Evolutionary conservation across 345 rosid genomes (phyloP), one percentile per base, ranked within the genome.

Genomic region (Gossypium mustelinum): DNA sequence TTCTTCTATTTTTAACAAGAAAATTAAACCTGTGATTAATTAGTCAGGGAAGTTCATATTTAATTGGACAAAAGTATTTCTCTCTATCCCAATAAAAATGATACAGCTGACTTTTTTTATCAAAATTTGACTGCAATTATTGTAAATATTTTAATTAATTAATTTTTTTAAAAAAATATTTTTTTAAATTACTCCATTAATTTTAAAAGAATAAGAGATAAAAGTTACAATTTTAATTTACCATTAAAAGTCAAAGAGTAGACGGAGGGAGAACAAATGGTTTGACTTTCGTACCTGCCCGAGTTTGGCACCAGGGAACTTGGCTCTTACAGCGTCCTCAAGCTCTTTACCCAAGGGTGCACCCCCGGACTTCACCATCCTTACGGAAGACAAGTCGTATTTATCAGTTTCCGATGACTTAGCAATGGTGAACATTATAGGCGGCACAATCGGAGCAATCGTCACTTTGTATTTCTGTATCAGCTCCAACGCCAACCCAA

Each of bases 271-370:
- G 41, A 34, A 34, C 41, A 34, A 34, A 34, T 34, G 41, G 41
- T 34, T 48, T 8, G 34, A 59, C 6, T 17, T 8, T 20, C 60
- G 0, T 78, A 94, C 98, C 98, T 95, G 99, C 13, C 98, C 99
- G 41, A 93, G 92, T 51, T 73, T 84, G 48, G 97, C 99, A 8
- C 88, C 84, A 9, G 95, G 93, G 55, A 94, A 80, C 82, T 89
- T 94, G 66, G 87, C 82, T 54, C 89, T 82, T 0, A 91, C 86
- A 18, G 84, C 73, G 72, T 93, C 98, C 83, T 91, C 97, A 27
- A 95, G 95, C 77, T 93, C 97, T 82, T 91, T 91, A 52, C 97
- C 97, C 85, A 95, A 70, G 1, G 99, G 94, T 8, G 98, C 98
- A 4, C 94, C 99, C 1, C 98, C 96, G 0, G 94, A 95, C 79